Conservation (phyloP, 345 rosid species). For the Chamaenerion angustifolium region DNA sequence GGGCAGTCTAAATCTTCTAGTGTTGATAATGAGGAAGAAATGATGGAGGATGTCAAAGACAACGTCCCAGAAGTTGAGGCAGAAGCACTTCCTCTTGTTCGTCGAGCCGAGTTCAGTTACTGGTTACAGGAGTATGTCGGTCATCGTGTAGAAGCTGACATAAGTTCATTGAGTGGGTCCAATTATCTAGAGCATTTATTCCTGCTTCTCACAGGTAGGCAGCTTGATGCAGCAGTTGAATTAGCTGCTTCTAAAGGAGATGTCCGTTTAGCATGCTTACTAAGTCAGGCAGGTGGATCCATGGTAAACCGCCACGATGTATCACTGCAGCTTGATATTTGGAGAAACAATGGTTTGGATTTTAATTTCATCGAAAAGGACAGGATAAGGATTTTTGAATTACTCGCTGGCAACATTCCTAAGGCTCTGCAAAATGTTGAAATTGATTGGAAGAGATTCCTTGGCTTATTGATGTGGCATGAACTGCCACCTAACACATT, state of each 20-base stretch:
- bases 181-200: constrained; percentile 68
- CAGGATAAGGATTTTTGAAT: constrained; percentile 64
- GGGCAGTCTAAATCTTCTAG: constrained; percentile 38
- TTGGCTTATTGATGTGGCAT: constrained; percentile 95
- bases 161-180: constrained; percentile 60
- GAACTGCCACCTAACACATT: constrained; percentile 52
- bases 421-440: constrained; percentile 39
- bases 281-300: constrained; percentile 95
- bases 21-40: constrained; percentile 78
- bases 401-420: constrained; percentile 82
- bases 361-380: constrained; percentile 81
- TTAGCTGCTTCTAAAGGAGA: constrained; percentile 85
- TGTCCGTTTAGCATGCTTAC: constrained; percentile 84
- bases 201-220: constrained; percentile 79
- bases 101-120: constrained; percentile 89
- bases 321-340: constrained; percentile 59
- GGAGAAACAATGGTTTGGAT: constrained; percentile 84
- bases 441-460: constrained; percentile 95
- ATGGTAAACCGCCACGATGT: constrained; percentile 57
- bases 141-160: constrained; percentile 82
- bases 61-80: constrained; percentile 47
- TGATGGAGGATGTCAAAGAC: constrained; percentile 75
- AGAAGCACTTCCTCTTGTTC: constrained; percentile 70
- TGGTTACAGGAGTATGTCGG: constrained; percentile 92
- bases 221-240: constrained; percentile 74